These are phyloP conservation scores for Hypoxylon sp. DNA, from an alignment of 2,329 filamentous ascomycete species.

Conservation along the genomic window DNA sequence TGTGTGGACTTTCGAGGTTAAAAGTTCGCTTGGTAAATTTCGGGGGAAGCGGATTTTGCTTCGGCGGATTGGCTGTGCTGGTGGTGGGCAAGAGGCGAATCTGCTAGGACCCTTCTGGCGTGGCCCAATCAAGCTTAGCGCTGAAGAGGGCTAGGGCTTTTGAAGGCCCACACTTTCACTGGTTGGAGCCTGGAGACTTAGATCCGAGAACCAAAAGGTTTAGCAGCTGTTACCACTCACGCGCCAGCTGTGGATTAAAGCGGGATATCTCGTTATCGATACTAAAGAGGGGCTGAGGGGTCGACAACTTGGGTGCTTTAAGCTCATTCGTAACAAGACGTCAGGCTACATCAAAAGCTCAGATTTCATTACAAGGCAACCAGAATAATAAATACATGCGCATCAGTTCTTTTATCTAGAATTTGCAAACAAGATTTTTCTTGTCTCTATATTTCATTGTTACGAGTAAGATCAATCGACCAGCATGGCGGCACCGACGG, in stretches of 20 bases:
- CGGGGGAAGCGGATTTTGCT: conserved; percentile 49
- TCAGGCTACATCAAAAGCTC: conserved; percentile 34
- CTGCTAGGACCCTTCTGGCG: conserved; percentile 40
- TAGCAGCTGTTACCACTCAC: not conserved
- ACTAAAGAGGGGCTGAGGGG: conserved; percentile 31
- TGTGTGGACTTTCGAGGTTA: conserved; percentile 60
- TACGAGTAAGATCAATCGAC: conserved; percentile 14
- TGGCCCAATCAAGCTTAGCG: conserved; percentile 48
- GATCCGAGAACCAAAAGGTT: conserved; percentile 21
- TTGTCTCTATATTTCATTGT: conserved; percentile 20
- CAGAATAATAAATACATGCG: not conserved
- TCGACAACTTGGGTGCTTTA: conserved; percentile 2
- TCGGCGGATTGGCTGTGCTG: conserved; percentile 34
- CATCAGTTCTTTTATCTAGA: not conserved
- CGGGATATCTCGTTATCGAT: conserved; percentile 4
- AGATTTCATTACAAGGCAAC: conserved; percentile 4
- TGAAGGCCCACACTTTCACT: conserved; percentile 25
- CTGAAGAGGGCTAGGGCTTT: conserved; percentile 53
- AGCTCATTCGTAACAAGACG: conserved; percentile 26
- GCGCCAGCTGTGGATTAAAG: not conserved
- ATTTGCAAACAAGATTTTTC: not conserved
- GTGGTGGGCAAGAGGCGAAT: conserved; percentile 43
- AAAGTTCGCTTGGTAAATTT: conserved; percentile 58
- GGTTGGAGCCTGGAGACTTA: conserved; percentile 16
- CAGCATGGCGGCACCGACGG: conserved; percentile 72